Base-by-base conservation (phyloP, 805 yeast species). In the Candida easanensis region DNA sequence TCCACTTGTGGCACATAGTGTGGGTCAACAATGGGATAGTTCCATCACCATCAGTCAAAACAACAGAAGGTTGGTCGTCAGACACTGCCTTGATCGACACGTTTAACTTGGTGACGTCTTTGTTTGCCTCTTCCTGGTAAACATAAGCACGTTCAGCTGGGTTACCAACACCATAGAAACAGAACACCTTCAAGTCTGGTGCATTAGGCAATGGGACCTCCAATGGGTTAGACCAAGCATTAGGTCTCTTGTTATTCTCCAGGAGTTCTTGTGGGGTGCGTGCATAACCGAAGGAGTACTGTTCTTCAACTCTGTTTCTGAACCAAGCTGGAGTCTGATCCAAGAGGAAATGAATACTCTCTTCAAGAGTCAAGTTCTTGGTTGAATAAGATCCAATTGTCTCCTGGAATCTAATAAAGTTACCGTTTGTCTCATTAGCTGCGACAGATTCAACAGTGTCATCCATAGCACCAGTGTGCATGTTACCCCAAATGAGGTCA, bases 121-220 rank as follows among this genome's bases (percentile, higher is more conserved):
- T 76, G 46, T 79, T 77, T 6, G 68, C 70, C 42, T 84, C 85
- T 52, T 85, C 88, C 42, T 77, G 80, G 64, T 93, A 93, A 26
- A 81, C 78, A 65, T 93, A 93, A 0, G 96, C 90, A 35, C 99
- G 74, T 63, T 93, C 99, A 0, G 99, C 91, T 18, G 95, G 95
- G 51, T 89, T 91, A 7, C 97, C 96, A n/a, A 89, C 88, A 5
- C 99, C 99, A 57, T 93, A 93, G 57, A 93, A 82, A 58, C 97
- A 88, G 64, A 71, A 93, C 9, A 89, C 71, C 51, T 87, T 85
- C 84, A 93, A 70, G 59, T 88, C 88, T 3, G 98, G 98, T 0
- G 99, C 99, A 57, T 85, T 72, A 1, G 99, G 99, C 33, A 93
- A 73, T 4, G 91, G 79, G 0, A 82, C 97, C 61, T 93, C 98